A percentile compares a stretch with the other conserved stretches of the same genome.
Conservation (phyloP, 371 early-diverging fungal genomes). For the Mucor sp. region DNA sequence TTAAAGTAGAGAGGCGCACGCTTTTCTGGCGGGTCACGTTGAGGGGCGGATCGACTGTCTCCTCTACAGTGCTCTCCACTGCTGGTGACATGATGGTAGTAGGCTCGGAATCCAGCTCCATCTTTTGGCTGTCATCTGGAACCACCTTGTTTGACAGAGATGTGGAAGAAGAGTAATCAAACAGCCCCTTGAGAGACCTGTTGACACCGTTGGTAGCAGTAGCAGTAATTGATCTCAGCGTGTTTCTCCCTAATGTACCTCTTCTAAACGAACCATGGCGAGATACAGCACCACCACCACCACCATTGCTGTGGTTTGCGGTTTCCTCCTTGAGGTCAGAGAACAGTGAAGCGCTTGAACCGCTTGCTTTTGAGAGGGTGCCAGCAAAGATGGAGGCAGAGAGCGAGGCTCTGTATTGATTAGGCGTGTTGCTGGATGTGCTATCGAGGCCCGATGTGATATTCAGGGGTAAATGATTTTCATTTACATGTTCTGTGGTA, state of each 20-base stretch:
- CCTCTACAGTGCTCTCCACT: background rate
- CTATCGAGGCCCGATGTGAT: conserved; percentile 7
- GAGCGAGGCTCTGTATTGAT: conserved; percentile 28
- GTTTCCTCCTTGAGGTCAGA: background rate
- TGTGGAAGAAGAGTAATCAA: conserved; percentile 18
- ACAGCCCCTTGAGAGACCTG: conserved; percentile 17
- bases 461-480: conserved; percentile 8
- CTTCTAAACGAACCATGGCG: conserved; percentile 18
- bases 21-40: background rate
- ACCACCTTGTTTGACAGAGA: conserved; percentile 12
- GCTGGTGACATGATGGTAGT: background rate
- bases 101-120: conserved; percentile 14
- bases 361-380: conserved; percentile 16
- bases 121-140: conserved; percentile 28
- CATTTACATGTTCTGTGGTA: background rate
- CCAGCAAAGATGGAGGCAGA: conserved; percentile 16
- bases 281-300: background rate
- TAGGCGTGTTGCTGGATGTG: background rate
- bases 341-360: background rate
- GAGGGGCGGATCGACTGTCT: background rate
- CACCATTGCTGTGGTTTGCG: background rate
- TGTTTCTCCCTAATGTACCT: conserved; percentile 23
- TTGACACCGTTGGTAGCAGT: conserved; percentile 21
- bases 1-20: background rate
- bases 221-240: conserved; percentile 16